phyloP scores from a whole-genome alignment of 148 eudicot genomes.

The Rhododendron griersonianum region DNA sequence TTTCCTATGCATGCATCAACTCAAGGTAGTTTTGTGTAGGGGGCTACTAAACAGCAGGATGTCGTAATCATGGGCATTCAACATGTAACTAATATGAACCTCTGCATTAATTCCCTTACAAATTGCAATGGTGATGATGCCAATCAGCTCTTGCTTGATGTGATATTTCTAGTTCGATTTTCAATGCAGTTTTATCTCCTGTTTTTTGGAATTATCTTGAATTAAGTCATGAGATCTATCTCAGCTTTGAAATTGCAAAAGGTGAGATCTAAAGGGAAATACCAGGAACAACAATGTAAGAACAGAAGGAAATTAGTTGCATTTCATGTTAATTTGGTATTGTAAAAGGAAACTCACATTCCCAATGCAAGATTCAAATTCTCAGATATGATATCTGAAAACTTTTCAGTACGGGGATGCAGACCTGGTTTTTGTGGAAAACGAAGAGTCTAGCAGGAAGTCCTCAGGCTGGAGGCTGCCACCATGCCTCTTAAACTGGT shows the following conservation, averaged over 20 bases:
- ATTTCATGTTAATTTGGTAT: neutral
- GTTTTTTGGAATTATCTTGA: neutral
- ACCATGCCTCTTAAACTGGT: no score
- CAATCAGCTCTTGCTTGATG: neutral
- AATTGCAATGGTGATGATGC: neutral
- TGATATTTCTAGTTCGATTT: neutral
- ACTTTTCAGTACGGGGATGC: neutral
- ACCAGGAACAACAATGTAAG: neutral
- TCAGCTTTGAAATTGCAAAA: neutral
- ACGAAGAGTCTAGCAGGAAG: neutral
- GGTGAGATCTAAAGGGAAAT: neutral
- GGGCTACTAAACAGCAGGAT: neutral
- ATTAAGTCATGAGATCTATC: neutral
- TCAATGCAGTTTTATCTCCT: neutral
- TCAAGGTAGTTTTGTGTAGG: neutral
- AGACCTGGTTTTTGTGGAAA: neutral
- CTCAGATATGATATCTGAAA: neutral
- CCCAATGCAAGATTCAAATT: no score
- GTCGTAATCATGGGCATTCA: neutral
- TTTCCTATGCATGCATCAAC: slow-evolving; percentile 1
- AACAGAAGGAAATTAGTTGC: neutral
- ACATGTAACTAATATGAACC: neutral
- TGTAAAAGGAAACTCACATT: neutral
- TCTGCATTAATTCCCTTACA: neutral
- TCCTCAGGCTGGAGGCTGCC: no score